phyloP scores from a whole-genome alignment of 345 rosid genomes.

The Citrus australasica region DNA sequence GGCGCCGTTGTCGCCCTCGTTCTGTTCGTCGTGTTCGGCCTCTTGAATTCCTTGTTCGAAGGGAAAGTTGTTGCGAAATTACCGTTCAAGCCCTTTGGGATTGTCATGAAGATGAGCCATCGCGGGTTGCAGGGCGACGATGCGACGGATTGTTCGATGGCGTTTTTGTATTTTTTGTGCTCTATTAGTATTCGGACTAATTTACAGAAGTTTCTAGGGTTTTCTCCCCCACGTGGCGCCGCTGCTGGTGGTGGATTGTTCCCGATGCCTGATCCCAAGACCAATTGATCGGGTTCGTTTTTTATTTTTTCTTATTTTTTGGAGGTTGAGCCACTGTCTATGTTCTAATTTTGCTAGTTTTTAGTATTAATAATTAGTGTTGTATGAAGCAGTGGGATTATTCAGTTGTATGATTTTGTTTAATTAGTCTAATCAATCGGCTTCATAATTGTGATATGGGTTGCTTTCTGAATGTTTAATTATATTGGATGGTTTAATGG shows the following conservation, averaged over 20 bases:
- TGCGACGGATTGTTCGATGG: conserved; percentile 95
- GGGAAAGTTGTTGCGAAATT: conserved; percentile 93
- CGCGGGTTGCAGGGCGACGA: conserved; percentile 81
- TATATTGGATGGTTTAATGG: background rate
- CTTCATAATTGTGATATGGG: no score
- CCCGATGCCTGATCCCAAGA: conserved; percentile 96
- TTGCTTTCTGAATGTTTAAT: background rate
- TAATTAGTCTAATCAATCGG: background rate
- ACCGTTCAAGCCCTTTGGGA: conserved; percentile 71
- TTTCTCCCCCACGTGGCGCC: conserved; percentile 79
- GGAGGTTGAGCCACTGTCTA: background rate
- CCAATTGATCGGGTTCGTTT: conserved; percentile 38
- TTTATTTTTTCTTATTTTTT: no score
- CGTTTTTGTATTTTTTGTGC: conserved; percentile 74
- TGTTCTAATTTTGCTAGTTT: background rate
- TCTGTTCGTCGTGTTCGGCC: conserved; percentile 84
- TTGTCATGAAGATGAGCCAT: conserved; percentile 94
- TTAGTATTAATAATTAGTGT: background rate
- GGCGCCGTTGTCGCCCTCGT: conserved; percentile 97
- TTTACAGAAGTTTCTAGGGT: conserved; percentile 78
- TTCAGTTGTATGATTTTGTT: background rate
- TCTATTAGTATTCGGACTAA: conserved; percentile 91
- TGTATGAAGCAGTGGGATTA: background rate
- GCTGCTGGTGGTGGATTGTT: conserved; percentile 67
- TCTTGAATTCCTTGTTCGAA: conserved; percentile 86